Base-by-base conservation (phyloP, 2,329 filamentous ascomycete species). In the Ampelomyces quisqualis region DNA sequence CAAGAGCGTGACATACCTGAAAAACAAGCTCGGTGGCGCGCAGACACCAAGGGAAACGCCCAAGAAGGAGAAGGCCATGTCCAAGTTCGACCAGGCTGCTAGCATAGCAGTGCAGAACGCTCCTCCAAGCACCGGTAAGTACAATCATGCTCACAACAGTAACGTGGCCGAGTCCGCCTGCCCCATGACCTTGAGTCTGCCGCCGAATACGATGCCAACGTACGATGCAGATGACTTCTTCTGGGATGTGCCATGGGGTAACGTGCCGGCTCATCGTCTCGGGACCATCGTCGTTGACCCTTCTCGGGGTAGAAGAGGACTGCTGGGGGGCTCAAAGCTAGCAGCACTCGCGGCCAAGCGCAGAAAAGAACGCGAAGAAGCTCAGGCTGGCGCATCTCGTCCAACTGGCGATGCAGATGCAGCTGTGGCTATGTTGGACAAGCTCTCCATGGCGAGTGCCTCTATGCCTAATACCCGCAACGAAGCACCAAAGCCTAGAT, bases 311-410 rank as follows among this genome's bases (percentile, higher is more conserved):
- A 73, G 72, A 33, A 79, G 83, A 13, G 85, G 89, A 2, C 74
- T 98, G 0, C 70, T 95, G 2, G 94, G 93, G 20, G 94, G 93
- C 22, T 77, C 91, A 4, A 98, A 98, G 60, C 75, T 98, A 31
- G 91, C 95, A 57, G 89, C 89, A 33, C 74, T 98, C 28, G 90
- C 91, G 36, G 89, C 89, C 22, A 86, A 88, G 38, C 79, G 90
- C 19, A 90, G 90, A 65, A 90, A 88, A 70, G 95, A 90, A 67
- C 83, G 82, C 10, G 83, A 82, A 20, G 82, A 85, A 26, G 82
- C 79, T 55, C 73, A 64, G 34, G 60, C 62, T 24, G 50, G 19
- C 13, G 40, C 53, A 17, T 20, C 54, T 10, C 38, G 31, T 27
- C 34, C 49, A 20, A 53, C 37, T 7, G 43, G 28, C 21, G 49